Percentiles rank a stretch among this genome's conserved stretches.
Evolutionary conservation across 306 rosid genomes (phyloP).

Genomic region (Echinosophora koreensis): DNA sequence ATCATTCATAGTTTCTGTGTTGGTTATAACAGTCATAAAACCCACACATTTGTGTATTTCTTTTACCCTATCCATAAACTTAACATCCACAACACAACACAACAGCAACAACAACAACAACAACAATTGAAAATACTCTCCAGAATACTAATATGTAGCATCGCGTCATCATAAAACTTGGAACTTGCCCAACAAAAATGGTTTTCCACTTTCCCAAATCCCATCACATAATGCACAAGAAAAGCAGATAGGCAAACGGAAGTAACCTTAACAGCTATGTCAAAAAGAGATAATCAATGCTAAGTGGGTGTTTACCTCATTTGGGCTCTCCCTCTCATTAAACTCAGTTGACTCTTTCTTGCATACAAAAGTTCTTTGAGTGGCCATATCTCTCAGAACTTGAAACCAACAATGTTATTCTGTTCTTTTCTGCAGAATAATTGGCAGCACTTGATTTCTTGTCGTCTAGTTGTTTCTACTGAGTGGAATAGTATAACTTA

Average conservation of each 20-base stretch:
- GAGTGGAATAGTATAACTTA: too few relatives aligned
- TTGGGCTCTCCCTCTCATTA: slow-evolving; percentile 80
- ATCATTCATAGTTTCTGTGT: too few relatives aligned
- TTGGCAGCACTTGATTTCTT: too few relatives aligned
- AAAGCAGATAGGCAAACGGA: slow-evolving; percentile 11
- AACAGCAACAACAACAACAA: background rate
- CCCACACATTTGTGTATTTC: background rate
- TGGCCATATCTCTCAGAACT: slow-evolving; percentile 40
- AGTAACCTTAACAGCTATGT: slow-evolving; percentile 13
- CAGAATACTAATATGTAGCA: background rate
- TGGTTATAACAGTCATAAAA: too few relatives aligned
- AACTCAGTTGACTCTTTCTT: slow-evolving; percentile 58
- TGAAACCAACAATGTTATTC: slow-evolving; percentile 46
- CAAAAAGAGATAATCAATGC: slow-evolving; percentile 17
- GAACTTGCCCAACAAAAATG: slow-evolving; percentile 10
- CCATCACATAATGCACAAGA: background rate
- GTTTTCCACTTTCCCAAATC: slow-evolving; percentile 10
- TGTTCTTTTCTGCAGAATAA: slow-evolving; percentile 39
- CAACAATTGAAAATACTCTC: background rate
- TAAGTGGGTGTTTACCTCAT: slow-evolving; percentile 60
- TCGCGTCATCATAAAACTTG: too few relatives aligned
- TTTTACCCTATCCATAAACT: slow-evolving; percentile 3
- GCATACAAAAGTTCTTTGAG: slow-evolving; percentile 46
- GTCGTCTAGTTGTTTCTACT: too few relatives aligned
- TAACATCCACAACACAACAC: background rate